Conservation (phyloP, 1,284 basidiomycete genomes). For the Earliella scabrosa region DNA sequence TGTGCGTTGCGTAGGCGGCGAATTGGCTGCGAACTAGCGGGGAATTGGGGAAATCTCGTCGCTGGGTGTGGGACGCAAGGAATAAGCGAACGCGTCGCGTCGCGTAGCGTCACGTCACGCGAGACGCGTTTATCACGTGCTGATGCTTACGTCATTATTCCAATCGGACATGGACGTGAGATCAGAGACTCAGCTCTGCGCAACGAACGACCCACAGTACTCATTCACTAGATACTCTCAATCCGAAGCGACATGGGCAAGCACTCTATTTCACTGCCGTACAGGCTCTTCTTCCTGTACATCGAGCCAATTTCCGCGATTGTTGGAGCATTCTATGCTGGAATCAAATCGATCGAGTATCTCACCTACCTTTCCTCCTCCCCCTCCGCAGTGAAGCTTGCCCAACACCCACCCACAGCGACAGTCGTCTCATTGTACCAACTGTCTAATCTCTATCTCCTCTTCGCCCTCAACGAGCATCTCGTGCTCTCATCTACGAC, state of each 20-base stretch:
- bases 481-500: constrained; percentile 50
- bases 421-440: constrained; percentile 48
- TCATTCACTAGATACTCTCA: no score
- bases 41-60: no score
- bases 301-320: constrained; percentile 56
- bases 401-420: constrained; percentile 35
- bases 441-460: constrained; percentile 54
- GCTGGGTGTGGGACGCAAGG: no score
- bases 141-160: no score
- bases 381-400: constrained; percentile 19
- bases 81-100: no score
- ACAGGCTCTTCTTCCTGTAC: constrained; percentile 54
- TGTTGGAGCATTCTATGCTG: constrained; percentile 53
- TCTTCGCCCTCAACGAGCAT: constrained; percentile 58
- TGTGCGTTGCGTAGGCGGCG: no score
- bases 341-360: constrained; percentile 43
- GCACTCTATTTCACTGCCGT: constrained; percentile 28
- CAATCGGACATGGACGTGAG: no score
- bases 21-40: no score
- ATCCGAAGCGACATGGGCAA: no score
- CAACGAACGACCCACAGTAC: no score
- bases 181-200: no score
- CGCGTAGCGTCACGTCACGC: not conserved
- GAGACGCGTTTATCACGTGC: constrained; percentile 53
- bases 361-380: constrained; percentile 41